These are phyloP conservation scores for Eutypa lata DNA, from an alignment of 2,329 filamentous ascomycete species.

Conservation along the genomic window DNA sequence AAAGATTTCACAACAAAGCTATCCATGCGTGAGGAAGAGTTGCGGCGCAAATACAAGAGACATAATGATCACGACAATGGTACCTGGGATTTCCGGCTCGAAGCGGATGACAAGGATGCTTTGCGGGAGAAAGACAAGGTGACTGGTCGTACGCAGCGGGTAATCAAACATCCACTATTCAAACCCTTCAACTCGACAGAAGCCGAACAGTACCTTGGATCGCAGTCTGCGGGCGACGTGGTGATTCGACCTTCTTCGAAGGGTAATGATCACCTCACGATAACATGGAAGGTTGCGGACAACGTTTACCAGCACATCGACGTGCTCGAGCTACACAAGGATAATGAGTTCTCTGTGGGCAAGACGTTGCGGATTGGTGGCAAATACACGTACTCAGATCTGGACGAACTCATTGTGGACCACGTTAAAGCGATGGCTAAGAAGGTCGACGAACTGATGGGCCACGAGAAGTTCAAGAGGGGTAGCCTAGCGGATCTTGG, in stretches of 20 bases:
- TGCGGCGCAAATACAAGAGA: slow-evolving; percentile 69
- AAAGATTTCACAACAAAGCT: slow-evolving; percentile 82
- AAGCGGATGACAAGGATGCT: slow-evolving; percentile 77
- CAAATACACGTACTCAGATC: slow-evolving; percentile 89
- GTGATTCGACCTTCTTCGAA: slow-evolving; percentile 95
- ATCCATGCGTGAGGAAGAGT: slow-evolving; percentile 76
- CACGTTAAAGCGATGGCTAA: slow-evolving; percentile 97
- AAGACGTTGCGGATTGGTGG: slow-evolving; percentile 80
- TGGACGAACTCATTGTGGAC: slow-evolving; percentile 95
- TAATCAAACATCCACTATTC: slow-evolving; percentile 98
- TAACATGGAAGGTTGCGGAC: slow-evolving; percentile 98
- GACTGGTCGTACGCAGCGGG: slow-evolving; percentile 82
- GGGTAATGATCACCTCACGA: slow-evolving; percentile 88
- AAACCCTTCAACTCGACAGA: slow-evolving; percentile 87
- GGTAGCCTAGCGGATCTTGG: slow-evolving; percentile 78
- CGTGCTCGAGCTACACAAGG: slow-evolving; percentile 93
- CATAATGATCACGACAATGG: slow-evolving; percentile 69
- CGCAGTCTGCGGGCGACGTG: slow-evolving; percentile 80
- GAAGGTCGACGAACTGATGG: slow-evolving; percentile 95
- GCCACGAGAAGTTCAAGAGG: slow-evolving; percentile 89
- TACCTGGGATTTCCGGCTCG: slow-evolving; percentile 84
- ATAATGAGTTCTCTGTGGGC: slow-evolving; percentile 93
- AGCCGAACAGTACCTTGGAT: slow-evolving; percentile 89
- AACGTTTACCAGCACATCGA: slow-evolving; percentile 97
- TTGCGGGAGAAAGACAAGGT: slow-evolving; percentile 82